Evolutionary conservation across 768 basidiomycete genomes (phyloP), one percentile per base, ranked within the genome.

Genomic region (Holtermanniella nyarrowii): DNA sequence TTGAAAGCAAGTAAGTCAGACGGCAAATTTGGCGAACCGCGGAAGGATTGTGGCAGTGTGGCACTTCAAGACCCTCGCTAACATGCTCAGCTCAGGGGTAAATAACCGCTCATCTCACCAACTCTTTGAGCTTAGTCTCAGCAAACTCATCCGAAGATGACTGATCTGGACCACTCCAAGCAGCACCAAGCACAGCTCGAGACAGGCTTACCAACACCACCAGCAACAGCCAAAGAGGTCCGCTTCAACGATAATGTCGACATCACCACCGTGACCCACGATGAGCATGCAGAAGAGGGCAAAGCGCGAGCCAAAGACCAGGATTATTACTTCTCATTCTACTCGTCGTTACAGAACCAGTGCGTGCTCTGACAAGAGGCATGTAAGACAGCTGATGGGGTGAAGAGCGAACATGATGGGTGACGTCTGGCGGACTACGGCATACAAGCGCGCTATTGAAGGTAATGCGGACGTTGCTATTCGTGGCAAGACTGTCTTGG

Each of bases 381-480:
- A 12, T 24, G 46, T 12, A 21, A 13, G 24, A 12, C 11, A 21
- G 11, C 21, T 21, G 46, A 21, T 47, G 21, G n/a, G 27, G 2
- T n/a, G 14, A 23, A 67, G 65, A 26, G 69, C 69, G 10, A 71
- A 71, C 44, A 71, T 71, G 69, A 67, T 71, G 23, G 61, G 61
- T 2, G 69, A 71, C 55, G 60, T 64, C 31, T 52, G 60, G 13
- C 45, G 69, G 47, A 71, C 69, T 4, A 61, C 62, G 42, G 66
- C 69, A 5, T 71, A 71, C 43, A 43, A 65, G 31, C 63, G 65
- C 56, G 69, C 69, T 12, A 71, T 71, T 27, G 44, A 68, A 39
- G 69, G 69, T 1, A 71, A 71, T 50, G 63, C 63, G 1, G 54
- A 54, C 22, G 61, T 64, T 1, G 67, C 69, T 3, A 65, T 70